Evolutionary conservation across 1,284 basidiomycete genomes (phyloP), one percentile per base, ranked within the genome.

Genomic region (Trichosporon ovoides): DNA sequence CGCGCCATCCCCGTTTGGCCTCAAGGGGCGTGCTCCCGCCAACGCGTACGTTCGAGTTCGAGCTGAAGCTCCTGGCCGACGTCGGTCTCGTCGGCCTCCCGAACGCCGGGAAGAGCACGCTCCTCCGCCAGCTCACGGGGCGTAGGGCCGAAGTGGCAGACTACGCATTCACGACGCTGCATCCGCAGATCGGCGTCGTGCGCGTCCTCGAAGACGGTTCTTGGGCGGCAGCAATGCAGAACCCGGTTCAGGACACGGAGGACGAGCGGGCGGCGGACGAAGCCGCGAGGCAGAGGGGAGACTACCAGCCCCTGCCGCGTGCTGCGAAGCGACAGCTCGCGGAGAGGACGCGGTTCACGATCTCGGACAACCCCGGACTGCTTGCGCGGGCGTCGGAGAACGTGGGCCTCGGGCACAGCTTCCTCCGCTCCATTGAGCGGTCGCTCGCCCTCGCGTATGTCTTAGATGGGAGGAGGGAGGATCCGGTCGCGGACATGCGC

Each of bases 321-420:
- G 58, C 60, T 1, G 16, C 53, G 1, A 43, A 57, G 18, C 40
- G 51, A 24, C 34, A 38, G 64, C 13, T 35, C 5, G 31, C 28
- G 16, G 92, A 95, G 74, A 78, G 80, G 2, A 87, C 89, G 72
- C 84, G 95, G 2, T 93, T 98, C 78, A 94, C 90, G 1, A 86
- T 99, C 58, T 89, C 93, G n/a, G 95, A 99, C 78, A 96, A 98
- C 70, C 95, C 96, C 0, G 95, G 95, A 11, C 84, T 98, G 31
- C 87, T 98, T 51, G 83, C 84, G 7, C 82, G 84, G 11, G 91
- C 94, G 1, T 89, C 91, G 1, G 84, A 89, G 64, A 90, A 95
- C 73, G 85, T 92, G 38, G 95, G 95, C 1, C 82, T 98, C 0
- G 96, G 96, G 0, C 93, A 98, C 74, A 87, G 88, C 0, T 98